Evolutionary conservation across 139 green algal genomes (phyloP), one percentile per base, ranked within the genome.

Genomic region (Chlamydomonas sp.): DNA sequence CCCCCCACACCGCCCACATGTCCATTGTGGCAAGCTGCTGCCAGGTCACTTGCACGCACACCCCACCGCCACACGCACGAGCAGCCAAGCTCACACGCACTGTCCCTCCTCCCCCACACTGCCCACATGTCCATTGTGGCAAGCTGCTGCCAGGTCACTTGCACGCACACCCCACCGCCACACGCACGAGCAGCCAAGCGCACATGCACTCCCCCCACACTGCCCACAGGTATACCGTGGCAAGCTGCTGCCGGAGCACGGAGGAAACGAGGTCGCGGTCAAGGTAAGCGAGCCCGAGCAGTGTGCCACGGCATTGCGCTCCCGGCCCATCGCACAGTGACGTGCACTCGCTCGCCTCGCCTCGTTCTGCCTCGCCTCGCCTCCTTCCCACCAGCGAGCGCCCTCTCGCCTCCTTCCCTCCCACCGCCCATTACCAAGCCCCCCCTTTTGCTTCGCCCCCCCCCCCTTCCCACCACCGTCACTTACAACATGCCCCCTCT

Each of bases 181-280:
- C 13, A 26, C 16, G 16, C 16, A 26, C 16, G 16, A 54, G 16
- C 43, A 54, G 43, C 13, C 43, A 54, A 26, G 43, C 16, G 13
- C 13, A 54, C 43, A 16, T 24, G 6, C 54, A 16, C 54, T 63
- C 16, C 13, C 54, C 20, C 13, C 22, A 6, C 48, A 0, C 59
- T 54, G 35, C 33, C 13, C 1, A 16, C 68, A 80, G 73, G 83
- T 92, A 48, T 90, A 92, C 79, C 85, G 88, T 30, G 83, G 85
- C 34, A 81, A 81, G 59, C 65, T 90, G 54, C 50, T 60, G 3
- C 71, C 38, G 16, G 83, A 83, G 76, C 70, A 63, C 24, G 81
- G 81, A 33, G 73, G 75, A n/a, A 26, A 1, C 1, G 86, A 93
- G 60, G 59, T 72, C 26, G 65, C 65, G 3, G 47, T 71, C 13